Evolutionary conservation across 1,284 basidiomycete genomes (phyloP).

Genomic region (Apiotrichum gracile): DNA sequence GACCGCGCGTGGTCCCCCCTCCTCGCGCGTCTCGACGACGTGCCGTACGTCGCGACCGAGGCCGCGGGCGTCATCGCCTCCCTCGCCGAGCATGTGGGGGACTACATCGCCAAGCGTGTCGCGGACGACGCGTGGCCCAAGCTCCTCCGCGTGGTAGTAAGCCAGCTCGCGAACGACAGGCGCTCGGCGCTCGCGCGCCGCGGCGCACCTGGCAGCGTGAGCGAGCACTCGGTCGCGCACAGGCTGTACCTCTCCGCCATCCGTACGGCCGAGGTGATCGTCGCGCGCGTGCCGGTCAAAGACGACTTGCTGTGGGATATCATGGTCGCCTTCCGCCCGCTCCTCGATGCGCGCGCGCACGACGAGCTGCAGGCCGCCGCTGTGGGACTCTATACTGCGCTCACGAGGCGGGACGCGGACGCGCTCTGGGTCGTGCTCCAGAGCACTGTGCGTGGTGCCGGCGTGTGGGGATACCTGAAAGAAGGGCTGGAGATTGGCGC

Average conservation of each 20-base stretch:
- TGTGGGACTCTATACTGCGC: slow-evolving; percentile 58
- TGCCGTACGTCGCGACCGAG: slow-evolving; percentile 69
- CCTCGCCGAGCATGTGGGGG: slow-evolving; percentile 62
- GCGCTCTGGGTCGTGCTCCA: slow-evolving; percentile 71
- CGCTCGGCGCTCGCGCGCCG: slow-evolving; percentile 58
- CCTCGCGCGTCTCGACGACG: slow-evolving; percentile 70
- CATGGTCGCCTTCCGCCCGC: slow-evolving; percentile 63
- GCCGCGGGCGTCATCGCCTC: slow-evolving; percentile 65
- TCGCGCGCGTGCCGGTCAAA: slow-evolving; percentile 59
- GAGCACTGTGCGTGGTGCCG: slow-evolving; percentile 49
- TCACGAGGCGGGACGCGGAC: slow-evolving; percentile 63
- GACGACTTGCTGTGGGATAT: slow-evolving; percentile 73
- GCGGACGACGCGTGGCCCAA: slow-evolving; percentile 88
- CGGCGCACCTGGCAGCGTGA: slow-evolving; percentile 46
- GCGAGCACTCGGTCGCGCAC: slow-evolving; percentile 57
- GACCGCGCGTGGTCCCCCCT: slow-evolving; percentile 85
- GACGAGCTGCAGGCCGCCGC: slow-evolving; percentile 66
- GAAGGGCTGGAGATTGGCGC: slow-evolving; percentile 17
- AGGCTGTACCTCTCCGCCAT: slow-evolving; percentile 67
- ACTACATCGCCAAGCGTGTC: slow-evolving; percentile 72
- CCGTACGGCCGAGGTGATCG: slow-evolving; percentile 62
- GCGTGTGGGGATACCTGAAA: slow-evolving; percentile 32
- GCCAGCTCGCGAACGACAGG: slow-evolving; percentile 58
- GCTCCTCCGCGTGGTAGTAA: slow-evolving; percentile 58
- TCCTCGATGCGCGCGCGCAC: slow-evolving; percentile 61